phyloP scores from a whole-genome alignment of 1,139 yeast species.

The Suhomyces ambrosiae region DNA sequence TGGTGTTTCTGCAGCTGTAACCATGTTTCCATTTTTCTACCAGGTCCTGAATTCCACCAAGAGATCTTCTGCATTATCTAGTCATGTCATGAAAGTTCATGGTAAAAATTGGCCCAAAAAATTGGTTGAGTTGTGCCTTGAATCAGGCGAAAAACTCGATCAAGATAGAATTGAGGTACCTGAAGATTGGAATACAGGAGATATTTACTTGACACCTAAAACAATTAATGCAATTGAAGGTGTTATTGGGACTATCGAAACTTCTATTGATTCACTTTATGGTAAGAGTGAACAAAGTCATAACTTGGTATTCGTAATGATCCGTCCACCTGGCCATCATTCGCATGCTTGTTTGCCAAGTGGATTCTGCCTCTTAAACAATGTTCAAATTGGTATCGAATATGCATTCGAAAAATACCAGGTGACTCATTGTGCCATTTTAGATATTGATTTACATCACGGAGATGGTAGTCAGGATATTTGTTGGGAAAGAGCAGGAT shows the following conservation, averaged over 20 bases:
- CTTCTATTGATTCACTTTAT: conserved; percentile 56
- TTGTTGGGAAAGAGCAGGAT: conserved; percentile 79
- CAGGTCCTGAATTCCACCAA: conserved; percentile 52
- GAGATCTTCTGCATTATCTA: conserved; percentile 49
- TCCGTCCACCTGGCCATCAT: conserved; percentile 90
- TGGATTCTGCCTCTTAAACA: conserved; percentile 84
- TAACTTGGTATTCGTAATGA: conserved; percentile 65
- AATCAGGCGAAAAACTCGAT: conserved; percentile 58
- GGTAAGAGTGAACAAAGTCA: conserved; percentile 30
- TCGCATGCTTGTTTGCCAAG: conserved; percentile 84
- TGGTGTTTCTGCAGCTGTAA: conserved; percentile 76
- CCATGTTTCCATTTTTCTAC: conserved; percentile 67
- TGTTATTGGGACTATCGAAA: conserved; percentile 76
- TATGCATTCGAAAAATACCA: conserved; percentile 68
- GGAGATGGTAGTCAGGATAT: conserved; percentile 94
- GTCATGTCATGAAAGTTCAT: conserved; percentile 74
- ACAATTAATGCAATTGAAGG: conserved; percentile 79
- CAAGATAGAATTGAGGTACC: conserved; percentile 72
- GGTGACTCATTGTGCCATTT: conserved; percentile 78
- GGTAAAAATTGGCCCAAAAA: conserved; percentile 73
- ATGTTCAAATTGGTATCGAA: conserved; percentile 81
- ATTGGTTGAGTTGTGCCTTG: conserved; percentile 59
- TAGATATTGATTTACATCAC: conserved; percentile 85
- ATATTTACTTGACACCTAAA: conserved; percentile 69
- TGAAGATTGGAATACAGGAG: conserved; percentile 81